phyloP scores from a whole-genome alignment of 2,329 filamentous ascomycete genomes.

The Penicillium occitanis region DNA sequence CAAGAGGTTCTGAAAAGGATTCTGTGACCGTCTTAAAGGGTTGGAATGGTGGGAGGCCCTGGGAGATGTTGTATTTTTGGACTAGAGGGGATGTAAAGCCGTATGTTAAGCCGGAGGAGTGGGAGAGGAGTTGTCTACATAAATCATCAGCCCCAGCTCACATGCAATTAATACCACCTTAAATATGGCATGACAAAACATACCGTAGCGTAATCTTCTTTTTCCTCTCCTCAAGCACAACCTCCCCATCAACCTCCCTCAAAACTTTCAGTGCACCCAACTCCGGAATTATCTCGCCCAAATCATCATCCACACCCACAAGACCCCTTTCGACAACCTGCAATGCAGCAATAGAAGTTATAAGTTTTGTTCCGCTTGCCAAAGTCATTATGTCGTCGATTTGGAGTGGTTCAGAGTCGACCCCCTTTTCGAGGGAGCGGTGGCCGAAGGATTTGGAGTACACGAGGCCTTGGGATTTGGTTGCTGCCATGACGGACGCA shows the following conservation, averaged over 20 bases:
- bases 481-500: constrained; percentile 11
- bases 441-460: constrained; percentile 18
- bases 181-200: background rate
- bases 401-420: background rate
- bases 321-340: constrained; percentile 14
- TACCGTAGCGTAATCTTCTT: constrained; percentile 18
- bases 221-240: constrained; percentile 3
- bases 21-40: background rate
- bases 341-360: constrained; percentile 14
- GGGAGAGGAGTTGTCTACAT: constrained; percentile 9
- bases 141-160: background rate
- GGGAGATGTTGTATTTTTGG: background rate
- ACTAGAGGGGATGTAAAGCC: background rate
- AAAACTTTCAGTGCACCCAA: constrained; percentile 12
- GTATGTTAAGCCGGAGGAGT: constrained; percentile 15
- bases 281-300: constrained; percentile 7
- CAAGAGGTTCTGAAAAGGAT: constrained; percentile 12
- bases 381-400: constrained; percentile 14
- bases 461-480: constrained; percentile 10
- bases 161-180: background rate
- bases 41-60: background rate
- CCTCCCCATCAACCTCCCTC: constrained; percentile 11
- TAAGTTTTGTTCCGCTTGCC: constrained; percentile 10
- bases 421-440: constrained; percentile 1
- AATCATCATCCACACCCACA: constrained; percentile 14